These are phyloP conservation scores for Zygoascus hellenicus DNA, from an alignment of 1,139 yeast species.

Conservation along the genomic window DNA sequence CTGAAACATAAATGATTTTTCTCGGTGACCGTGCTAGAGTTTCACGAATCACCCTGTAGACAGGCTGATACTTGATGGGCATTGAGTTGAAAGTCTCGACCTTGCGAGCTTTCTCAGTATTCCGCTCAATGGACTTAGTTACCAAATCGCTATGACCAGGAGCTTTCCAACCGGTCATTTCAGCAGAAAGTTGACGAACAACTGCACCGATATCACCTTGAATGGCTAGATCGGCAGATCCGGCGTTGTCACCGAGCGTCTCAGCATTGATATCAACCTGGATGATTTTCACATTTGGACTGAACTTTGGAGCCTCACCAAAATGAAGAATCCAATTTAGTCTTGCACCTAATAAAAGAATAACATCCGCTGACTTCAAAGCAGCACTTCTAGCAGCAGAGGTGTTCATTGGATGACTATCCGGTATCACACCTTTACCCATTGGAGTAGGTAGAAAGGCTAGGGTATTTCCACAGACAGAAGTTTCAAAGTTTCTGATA, in stretches of 20 bases:
- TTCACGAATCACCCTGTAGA: slow-evolving; percentile 45
- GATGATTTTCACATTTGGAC: slow-evolving; percentile 40
- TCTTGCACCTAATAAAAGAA: slow-evolving; percentile 54
- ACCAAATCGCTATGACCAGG: slow-evolving; percentile 33
- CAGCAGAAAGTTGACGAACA: slow-evolving; percentile 33
- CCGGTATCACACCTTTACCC: slow-evolving; percentile 66
- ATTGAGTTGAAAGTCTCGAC: slow-evolving; percentile 28
- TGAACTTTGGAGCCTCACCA: slow-evolving; percentile 52
- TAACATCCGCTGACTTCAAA: slow-evolving; percentile 48
- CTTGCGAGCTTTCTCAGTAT: slow-evolving; percentile 35
- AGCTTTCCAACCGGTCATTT: slow-evolving; percentile 26
- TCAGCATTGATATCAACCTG: slow-evolving; percentile 52
- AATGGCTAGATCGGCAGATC: slow-evolving; percentile 38
- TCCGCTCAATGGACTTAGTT: slow-evolving; percentile 32
- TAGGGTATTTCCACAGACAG: slow-evolving; percentile 31
- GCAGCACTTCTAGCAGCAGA: slow-evolving; percentile 58
- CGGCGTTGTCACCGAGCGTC: slow-evolving; percentile 45
- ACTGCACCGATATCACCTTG: slow-evolving; percentile 48
- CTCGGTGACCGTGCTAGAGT: slow-evolving; percentile 30
- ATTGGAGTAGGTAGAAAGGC: slow-evolving; percentile 65
- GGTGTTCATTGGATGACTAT: slow-evolving; percentile 42
- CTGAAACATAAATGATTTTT: slow-evolving; percentile 44
- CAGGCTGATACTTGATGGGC: slow-evolving; percentile 47
- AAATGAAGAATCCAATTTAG: slow-evolving; percentile 64
- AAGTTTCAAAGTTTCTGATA: slow-evolving; percentile 38